phyloP scores from a whole-genome alignment of 2,329 filamentous ascomycete species.

The Chrysosporium keratinophilum region DNA sequence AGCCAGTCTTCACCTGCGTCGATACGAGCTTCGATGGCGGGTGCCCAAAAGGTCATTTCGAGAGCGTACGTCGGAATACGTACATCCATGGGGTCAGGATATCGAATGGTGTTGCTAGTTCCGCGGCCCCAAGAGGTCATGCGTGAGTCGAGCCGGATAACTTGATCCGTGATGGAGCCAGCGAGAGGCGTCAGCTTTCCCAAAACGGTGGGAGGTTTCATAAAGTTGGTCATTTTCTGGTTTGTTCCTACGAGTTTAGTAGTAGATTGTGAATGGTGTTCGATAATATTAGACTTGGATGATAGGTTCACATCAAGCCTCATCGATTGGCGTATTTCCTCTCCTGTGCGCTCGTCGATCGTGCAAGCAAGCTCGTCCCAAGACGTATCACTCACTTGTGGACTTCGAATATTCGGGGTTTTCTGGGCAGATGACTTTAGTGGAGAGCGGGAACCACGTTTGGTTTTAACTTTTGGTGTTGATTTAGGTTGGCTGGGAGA shows the following conservation, averaged over 20 bases:
- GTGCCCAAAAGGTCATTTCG: constrained; percentile 63
- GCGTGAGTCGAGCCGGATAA: constrained; percentile 55
- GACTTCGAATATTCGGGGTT: background rate
- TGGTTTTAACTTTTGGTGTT: background rate
- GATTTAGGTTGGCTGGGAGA: background rate
- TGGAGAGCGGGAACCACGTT: background rate
- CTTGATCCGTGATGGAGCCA: constrained; percentile 55
- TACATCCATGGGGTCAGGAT: constrained; percentile 52
- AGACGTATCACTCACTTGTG: background rate
- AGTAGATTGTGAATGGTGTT: background rate
- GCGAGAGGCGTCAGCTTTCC: constrained; percentile 57
- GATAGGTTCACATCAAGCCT: background rate
- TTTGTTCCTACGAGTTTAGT: background rate
- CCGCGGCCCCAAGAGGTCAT: constrained; percentile 70
- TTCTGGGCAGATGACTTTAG: background rate
- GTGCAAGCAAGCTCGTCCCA: constrained; percentile 31
- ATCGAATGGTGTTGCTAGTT: constrained; percentile 56
- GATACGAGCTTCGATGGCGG: constrained; percentile 52
- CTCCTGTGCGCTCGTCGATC: constrained; percentile 36
- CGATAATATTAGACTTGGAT: background rate
- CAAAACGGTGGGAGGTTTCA: constrained; percentile 37
- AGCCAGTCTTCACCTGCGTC: constrained; percentile 49
- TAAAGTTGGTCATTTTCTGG: constrained; percentile 18
- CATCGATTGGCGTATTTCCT: constrained; percentile 21
- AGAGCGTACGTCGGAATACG: constrained; percentile 75